phyloP scores from a whole-genome alignment of 768 basidiomycete genomes.

The Mycena chlorophos region DNA sequence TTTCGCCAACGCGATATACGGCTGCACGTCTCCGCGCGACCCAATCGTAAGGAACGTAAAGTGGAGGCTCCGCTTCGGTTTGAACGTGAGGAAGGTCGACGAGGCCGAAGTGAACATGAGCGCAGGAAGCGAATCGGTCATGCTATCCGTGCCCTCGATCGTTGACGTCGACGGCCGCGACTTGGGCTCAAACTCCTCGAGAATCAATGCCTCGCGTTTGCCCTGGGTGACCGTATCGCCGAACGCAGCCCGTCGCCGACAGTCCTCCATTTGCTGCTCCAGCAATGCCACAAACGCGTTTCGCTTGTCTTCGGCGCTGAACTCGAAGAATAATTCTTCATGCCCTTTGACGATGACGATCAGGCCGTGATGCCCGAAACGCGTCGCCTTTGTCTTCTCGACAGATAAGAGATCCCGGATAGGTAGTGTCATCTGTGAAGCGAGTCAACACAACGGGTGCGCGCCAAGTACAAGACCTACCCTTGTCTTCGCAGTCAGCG shows the following conservation, averaged over 20 bases:
- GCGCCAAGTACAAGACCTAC: slow-evolving; percentile 46
- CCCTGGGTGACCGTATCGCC: slow-evolving; percentile 51
- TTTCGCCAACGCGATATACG: slow-evolving; percentile 94
- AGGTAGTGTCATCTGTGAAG: slow-evolving; percentile 86
- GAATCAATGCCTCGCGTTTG: slow-evolving; percentile 70
- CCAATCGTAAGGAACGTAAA: slow-evolving; percentile 97
- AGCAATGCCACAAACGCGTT: slow-evolving; percentile 74
- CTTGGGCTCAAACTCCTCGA: slow-evolving; percentile 80
- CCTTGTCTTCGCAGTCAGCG: slow-evolving; percentile 76
- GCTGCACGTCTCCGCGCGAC: slow-evolving; percentile 95
- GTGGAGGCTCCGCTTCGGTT: slow-evolving; percentile 78
- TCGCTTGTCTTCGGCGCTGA: slow-evolving; percentile 77
- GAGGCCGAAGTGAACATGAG: slow-evolving; percentile 97
- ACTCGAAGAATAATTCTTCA: slow-evolving; percentile 97
- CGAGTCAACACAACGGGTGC: too few relatives aligned
- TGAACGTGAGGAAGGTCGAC: slow-evolving; percentile 95
- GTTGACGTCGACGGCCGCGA: slow-evolving; percentile 32
- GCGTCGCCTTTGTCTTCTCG: slow-evolving; percentile 83
- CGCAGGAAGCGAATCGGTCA: slow-evolving; percentile 76
- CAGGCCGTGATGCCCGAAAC: slow-evolving; percentile 88
- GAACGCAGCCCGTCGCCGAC: slow-evolving; percentile 47
- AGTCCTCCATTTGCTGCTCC: slow-evolving; percentile 78
- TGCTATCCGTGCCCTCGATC: slow-evolving; percentile 51
- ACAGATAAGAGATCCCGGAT: slow-evolving; percentile 83
- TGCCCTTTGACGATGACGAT: slow-evolving; percentile 91